Evolutionary conservation across 306 rosid species (phyloP), one percentile per base, ranked within the genome.

Genomic region (Rosa persica): DNA sequence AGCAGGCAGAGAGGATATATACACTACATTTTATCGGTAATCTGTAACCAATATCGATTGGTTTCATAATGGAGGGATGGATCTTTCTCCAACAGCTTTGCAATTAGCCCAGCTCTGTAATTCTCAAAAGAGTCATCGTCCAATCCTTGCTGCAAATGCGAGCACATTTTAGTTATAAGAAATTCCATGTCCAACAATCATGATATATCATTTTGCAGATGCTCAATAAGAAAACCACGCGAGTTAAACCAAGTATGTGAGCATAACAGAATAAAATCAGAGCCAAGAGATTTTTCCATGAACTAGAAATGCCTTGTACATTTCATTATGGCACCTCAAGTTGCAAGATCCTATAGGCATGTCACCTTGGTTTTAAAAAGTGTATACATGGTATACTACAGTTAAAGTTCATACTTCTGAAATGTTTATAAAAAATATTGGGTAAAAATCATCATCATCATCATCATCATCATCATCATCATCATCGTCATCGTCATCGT

Each of bases 11-110:
- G 49, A 67, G 58, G 39, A 38, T 57, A 66, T 74, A 42, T n/a
- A 30, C 43, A 58, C 51, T 67, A 95, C 98, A 97, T 93, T 82
- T 89, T 91, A 61, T 92, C 96, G 44, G 83, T 69, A 80, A 95
- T 95, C 82, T 95, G 97, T 78, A 19, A 81, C 98, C 98, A 95
- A 20, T 83, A 82, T 78, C 98, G 84, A 83, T 77, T 83, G 88
- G 91, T 89, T 88, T 95, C 93, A 46, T 91, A 89, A 27, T 86
- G 62, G 74, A 95, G 98, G 67, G 97, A 92, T 36, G 98, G 92
- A 86, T 91, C 99, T 84, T 95, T 95, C 92, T 92, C 98, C 84
- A 95, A 84, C 76, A 95, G 89, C 89, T 87, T 92, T 23, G 88
- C 93, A 84, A 89, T 60, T 60, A 95, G 79, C 25, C 98, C 98